Evolutionary conservation across 257 asterid species (phyloP).

Genomic region (Nicotiana tomentosiformis): DNA sequence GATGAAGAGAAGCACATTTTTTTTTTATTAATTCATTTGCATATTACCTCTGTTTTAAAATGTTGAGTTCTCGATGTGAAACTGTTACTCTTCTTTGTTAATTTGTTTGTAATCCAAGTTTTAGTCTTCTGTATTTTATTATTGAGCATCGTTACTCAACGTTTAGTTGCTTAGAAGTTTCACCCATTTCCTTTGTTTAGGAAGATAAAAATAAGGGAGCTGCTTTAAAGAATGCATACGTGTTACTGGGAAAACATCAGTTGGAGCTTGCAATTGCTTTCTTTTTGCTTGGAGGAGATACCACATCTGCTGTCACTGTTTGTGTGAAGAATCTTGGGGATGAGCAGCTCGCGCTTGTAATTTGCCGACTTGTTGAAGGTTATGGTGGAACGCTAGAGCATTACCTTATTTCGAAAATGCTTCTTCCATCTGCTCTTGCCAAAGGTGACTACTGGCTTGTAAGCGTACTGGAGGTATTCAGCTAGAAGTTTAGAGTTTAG

Average conservation of each 20-base stretch:
- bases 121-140: not conserved
- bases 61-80: not conserved
- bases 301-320: slow-evolving; percentile 81
- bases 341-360: slow-evolving; percentile 93
- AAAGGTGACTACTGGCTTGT: slow-evolving; percentile 83
- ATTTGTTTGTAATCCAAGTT: slow-evolving; percentile 13
- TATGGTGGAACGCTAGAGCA: slow-evolving; percentile 66
- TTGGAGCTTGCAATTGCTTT: slow-evolving; percentile 94
- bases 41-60: not conserved
- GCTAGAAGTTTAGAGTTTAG: not conserved
- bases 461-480: slow-evolving; percentile 75
- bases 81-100: slow-evolving; percentile 2
- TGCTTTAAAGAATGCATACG: slow-evolving; percentile 94
- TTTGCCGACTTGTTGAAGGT: slow-evolving; percentile 92
- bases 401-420: slow-evolving; percentile 57
- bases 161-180: slow-evolving; percentile 3
- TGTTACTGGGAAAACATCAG: slow-evolving; percentile 93
- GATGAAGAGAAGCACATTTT: not conserved
- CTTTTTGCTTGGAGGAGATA: slow-evolving; percentile 97
- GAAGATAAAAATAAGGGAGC: slow-evolving; percentile 92
- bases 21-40: not conserved
- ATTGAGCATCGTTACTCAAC: not conserved
- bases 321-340: slow-evolving; percentile 95
- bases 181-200: slow-evolving; percentile 30
- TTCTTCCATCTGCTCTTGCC: slow-evolving; percentile 82